Evolutionary conservation across 768 basidiomycete species (phyloP).

Genomic region (Termitomyces sp.): DNA sequence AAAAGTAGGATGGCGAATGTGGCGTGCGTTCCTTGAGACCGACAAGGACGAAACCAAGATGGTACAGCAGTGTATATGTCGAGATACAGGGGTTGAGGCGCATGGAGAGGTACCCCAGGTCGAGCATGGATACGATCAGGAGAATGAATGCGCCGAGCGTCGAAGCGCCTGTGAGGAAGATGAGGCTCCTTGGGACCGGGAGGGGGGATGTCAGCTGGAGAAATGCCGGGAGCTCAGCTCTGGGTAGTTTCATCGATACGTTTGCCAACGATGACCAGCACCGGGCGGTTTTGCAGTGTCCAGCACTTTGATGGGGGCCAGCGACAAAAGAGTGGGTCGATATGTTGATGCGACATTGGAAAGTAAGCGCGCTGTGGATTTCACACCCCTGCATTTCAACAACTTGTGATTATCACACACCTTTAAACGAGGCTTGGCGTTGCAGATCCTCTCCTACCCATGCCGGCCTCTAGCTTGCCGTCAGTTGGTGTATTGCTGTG

Average conservation of each 20-base stretch:
- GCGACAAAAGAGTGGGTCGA: constrained; percentile 2
- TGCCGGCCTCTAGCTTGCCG: no score
- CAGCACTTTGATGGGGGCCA: constrained; percentile 20
- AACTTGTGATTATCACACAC: not conserved
- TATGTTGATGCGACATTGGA: not conserved
- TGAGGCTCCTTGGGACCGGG: constrained; percentile 21
- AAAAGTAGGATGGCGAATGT: constrained; percentile 29
- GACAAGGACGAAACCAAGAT: constrained; percentile 22
- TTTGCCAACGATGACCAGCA: constrained; percentile 25
- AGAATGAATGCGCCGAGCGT: constrained; percentile 20
- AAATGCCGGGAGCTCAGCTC: constrained; percentile 13
- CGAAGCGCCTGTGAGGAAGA: constrained; percentile 25
- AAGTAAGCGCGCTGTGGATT: not conserved
- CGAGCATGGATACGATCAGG: constrained; percentile 29
- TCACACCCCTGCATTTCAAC: not conserved
- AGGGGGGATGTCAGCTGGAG: constrained; percentile 11
- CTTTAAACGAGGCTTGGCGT: not conserved
- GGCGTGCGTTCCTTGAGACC: constrained; percentile 21
- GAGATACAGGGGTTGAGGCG: constrained; percentile 27
- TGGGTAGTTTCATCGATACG: constrained; percentile 11
- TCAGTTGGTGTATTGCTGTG: not conserved
- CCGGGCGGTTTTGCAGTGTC: constrained; percentile 22
- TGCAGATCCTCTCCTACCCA: not conserved
- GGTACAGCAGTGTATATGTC: constrained; percentile 27
- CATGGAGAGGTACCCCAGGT: constrained; percentile 30